These are phyloP conservation scores for Centella asiatica DNA, from an alignment of 129 eudicot genomes.

Conservation along the genomic window DNA sequence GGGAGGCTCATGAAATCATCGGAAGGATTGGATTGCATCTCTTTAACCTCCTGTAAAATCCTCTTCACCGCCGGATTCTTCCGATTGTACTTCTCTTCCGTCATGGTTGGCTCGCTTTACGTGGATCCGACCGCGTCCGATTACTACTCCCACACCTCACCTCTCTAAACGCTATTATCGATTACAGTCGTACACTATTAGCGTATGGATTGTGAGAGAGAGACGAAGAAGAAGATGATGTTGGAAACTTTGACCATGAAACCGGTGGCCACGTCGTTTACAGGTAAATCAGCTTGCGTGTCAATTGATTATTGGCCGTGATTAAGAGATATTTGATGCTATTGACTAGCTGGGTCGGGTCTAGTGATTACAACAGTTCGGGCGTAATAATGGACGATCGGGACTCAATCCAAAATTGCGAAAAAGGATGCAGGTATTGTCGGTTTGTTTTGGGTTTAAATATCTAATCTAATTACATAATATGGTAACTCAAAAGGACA, in stretches of 20 bases:
- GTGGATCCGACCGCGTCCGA: not conserved
- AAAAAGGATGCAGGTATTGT: too few relatives aligned
- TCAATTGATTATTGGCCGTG: not conserved
- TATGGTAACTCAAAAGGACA: too few relatives aligned
- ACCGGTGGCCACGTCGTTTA: not conserved
- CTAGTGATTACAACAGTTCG: too few relatives aligned
- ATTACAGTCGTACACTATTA: not conserved
- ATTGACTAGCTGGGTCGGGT: not conserved
- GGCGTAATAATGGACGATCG: too few relatives aligned
- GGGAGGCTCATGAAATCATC: conserved; percentile 96
- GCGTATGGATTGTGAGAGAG: not conserved
- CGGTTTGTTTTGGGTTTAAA: too few relatives aligned
- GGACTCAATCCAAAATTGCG: too few relatives aligned
- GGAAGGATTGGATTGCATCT: conserved; percentile 97
- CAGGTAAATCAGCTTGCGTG: not conserved
- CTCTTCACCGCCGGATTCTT: conserved; percentile 93
- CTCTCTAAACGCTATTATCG: too few relatives aligned
- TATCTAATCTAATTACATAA: too few relatives aligned
- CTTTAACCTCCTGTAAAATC: conserved; percentile 89
- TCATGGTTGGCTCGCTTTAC: not conserved
- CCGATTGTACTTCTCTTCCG: conserved; percentile 62
- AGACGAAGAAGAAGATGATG: not conserved
- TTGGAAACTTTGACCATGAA: not conserved
- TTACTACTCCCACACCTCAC: not conserved
- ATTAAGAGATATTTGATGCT: not conserved